phyloP scores from a whole-genome alignment of 106 monocot species.

The Dendrobium nobile region DNA sequence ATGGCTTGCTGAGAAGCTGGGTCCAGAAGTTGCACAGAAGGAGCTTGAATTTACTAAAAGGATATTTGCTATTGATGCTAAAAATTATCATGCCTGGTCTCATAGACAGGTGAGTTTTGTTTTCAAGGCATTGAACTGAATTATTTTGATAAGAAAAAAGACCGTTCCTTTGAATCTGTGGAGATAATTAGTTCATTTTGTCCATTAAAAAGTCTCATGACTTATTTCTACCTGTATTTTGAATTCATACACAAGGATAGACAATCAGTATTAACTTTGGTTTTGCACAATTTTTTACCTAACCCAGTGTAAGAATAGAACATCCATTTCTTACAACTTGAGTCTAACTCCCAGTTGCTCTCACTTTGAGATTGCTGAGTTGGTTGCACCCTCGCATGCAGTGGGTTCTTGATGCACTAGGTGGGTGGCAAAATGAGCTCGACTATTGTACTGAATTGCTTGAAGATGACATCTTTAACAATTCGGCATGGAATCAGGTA shows the following conservation, averaged over 20 bases:
- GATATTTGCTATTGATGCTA: constrained; percentile 67
- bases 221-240: background rate
- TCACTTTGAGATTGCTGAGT: background rate
- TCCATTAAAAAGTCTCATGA: constrained; percentile 1
- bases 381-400: constrained; percentile 20
- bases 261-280: background rate
- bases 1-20: constrained; percentile 97
- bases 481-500: constrained; percentile 99
- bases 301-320: background rate
- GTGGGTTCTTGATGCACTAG: constrained; percentile 94
- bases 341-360: background rate
- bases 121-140: background rate
- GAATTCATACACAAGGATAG: constrained; percentile 1
- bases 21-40: constrained; percentile 39
- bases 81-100: constrained; percentile 99
- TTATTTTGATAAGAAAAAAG: constrained; percentile 3
- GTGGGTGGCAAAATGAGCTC: constrained; percentile 93
- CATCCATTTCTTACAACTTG: background rate
- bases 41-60: constrained; percentile 78
- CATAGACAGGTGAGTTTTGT: constrained; percentile 76
- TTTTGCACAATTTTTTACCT: background rate
- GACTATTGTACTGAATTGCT: constrained; percentile 64
- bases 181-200: background rate
- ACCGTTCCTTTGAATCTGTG: background rate
- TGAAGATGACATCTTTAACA: constrained; percentile 82